Evolutionary conservation across 805 yeast genomes (phyloP).

Genomic region (Candida odintsovae): DNA sequence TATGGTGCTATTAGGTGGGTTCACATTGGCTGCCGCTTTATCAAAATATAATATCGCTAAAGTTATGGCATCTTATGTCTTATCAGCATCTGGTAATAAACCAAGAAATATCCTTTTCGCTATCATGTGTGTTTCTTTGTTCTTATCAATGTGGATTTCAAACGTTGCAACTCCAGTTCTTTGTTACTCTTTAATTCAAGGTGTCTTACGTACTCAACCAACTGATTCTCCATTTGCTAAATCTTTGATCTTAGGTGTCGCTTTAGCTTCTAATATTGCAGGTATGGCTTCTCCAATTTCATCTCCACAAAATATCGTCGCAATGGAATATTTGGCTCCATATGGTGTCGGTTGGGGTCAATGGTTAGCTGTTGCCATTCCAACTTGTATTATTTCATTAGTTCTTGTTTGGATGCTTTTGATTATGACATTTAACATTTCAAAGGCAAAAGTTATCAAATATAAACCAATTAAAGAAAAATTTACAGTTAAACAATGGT

Average conservation of each 20-base stretch:
- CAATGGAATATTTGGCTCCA: constrained; percentile 75
- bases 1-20: constrained; percentile 85
- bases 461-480: constrained; percentile 50
- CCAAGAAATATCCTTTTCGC: constrained; percentile 73
- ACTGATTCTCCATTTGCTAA: constrained; percentile 75
- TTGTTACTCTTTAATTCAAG: constrained; percentile 82
- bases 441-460: constrained; percentile 40
- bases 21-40: constrained; percentile 87
- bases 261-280: constrained; percentile 85
- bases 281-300: constrained; percentile 98
- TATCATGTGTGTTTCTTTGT: constrained; percentile 79
- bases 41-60: constrained; percentile 88
- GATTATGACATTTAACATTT: constrained; percentile 48
- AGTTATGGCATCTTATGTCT: constrained; percentile 77
- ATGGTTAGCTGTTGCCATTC: constrained; percentile 87
- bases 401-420: constrained; percentile 66
- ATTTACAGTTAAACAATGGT: constrained; percentile 70
- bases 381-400: constrained; percentile 61
- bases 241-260: constrained; percentile 84
- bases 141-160: constrained; percentile 91
- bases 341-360: constrained; percentile 71
- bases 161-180: constrained; percentile 96
- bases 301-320: constrained; percentile 92
- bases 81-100: constrained; percentile 74
- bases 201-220: constrained; percentile 73